phyloP scores from a whole-genome alignment of 1,139 yeast species.

The Scheffersomyces lignicola region DNA sequence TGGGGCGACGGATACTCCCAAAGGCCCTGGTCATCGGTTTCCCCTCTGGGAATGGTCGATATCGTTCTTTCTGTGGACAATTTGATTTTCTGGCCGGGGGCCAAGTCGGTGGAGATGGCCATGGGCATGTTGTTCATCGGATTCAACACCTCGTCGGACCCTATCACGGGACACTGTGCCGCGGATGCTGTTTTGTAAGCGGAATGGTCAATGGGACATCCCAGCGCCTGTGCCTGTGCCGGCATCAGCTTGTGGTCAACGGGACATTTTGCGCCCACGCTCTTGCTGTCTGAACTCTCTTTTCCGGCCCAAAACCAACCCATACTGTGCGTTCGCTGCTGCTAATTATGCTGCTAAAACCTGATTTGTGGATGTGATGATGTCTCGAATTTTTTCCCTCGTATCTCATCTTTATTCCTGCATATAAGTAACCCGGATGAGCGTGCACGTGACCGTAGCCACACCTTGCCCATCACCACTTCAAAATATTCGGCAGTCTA shows the following conservation, averaged over 20 bases:
- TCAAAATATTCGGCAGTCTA: too few relatives aligned
- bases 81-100: conserved; percentile 77
- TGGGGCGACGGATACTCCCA: conserved; percentile 99
- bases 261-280: conserved; percentile 32
- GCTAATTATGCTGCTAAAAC: background rate
- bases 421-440: too few relatives aligned
- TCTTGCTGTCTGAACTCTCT: too few relatives aligned
- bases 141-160: conserved; percentile 44
- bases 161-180: conserved; percentile 12
- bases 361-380: too few relatives aligned
- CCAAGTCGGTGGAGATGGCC: conserved; percentile 60
- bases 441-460: too few relatives aligned
- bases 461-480: too few relatives aligned
- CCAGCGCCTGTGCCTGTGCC: conserved; percentile 3
- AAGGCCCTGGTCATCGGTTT: conserved; percentile 58
- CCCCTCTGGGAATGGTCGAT: conserved; percentile 87
- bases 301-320: conserved; percentile 92
- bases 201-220: conserved; percentile 9
- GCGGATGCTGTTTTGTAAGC: conserved; percentile 6
- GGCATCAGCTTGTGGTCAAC: conserved; percentile 26
- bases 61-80: conserved; percentile 82
- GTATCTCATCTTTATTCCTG: too few relatives aligned
- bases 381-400: too few relatives aligned
- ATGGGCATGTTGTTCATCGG: conserved; percentile 92
- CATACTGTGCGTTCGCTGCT: conserved; percentile 42